These are phyloP conservation scores for Fomitopsis betulina DNA, from an alignment of 1,284 basidiomycete genomes.

Conservation along the genomic window DNA sequence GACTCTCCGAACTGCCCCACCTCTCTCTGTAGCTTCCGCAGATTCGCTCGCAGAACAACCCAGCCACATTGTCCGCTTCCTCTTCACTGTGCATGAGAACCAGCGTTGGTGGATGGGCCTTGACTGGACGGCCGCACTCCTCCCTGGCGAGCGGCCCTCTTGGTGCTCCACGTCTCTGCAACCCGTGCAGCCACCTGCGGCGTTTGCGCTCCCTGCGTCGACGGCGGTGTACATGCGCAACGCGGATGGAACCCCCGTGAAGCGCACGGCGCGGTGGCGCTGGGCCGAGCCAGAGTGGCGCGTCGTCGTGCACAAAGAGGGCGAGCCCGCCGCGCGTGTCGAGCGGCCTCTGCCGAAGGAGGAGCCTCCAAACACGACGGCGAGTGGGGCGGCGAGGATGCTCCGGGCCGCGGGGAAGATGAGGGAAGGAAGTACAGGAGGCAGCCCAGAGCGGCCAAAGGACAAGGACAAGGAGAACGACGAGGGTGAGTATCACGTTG, in stretches of 20 bases:
- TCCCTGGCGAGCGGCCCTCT: constrained; percentile 86
- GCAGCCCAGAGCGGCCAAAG: constrained; percentile 15
- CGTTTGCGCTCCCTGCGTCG: constrained; percentile 52
- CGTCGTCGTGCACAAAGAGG: constrained; percentile 61
- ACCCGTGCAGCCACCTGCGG: constrained; percentile 60
- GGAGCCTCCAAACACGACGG: constrained; percentile 30
- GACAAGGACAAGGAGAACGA: constrained; percentile 19
- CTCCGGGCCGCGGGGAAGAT: constrained; percentile 44
- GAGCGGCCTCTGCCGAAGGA: constrained; percentile 57
- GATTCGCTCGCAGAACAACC: constrained; percentile 25
- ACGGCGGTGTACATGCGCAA: constrained; percentile 49
- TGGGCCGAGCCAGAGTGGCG: constrained; percentile 90
- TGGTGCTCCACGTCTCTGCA: constrained; percentile 70
- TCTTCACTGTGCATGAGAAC: constrained; percentile 89
- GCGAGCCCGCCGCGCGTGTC: constrained; percentile 43
- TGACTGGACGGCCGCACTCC: constrained; percentile 90
- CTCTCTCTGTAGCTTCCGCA: constrained; percentile 18
- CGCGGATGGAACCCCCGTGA: constrained; percentile 48
- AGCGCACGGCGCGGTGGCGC: constrained; percentile 73
- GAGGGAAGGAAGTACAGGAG: constrained; percentile 33
- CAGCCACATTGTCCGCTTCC: constrained; percentile 55
- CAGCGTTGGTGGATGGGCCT: constrained; percentile 93
- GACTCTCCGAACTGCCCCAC: constrained; percentile 11
- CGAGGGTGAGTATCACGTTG: constrained; percentile 18
- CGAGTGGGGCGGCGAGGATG: constrained; percentile 33